These are phyloP conservation scores for Melampsora americana DNA, from an alignment of 1,284 basidiomycete genomes.

Conservation along the genomic window DNA sequence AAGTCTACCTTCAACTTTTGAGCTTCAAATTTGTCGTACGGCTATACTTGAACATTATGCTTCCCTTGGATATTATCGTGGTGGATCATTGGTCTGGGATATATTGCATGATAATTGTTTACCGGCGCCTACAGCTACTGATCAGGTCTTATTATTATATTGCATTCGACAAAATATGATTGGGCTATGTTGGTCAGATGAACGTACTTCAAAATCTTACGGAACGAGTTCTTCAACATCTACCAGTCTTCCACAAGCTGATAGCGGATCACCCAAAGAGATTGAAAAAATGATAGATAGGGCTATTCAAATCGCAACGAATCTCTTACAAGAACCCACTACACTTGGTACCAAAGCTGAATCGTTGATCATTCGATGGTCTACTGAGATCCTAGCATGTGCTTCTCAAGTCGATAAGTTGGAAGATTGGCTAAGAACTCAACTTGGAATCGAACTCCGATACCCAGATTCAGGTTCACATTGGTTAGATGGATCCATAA, in stretches of 20 bases:
- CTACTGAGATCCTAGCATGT: constrained; percentile 26
- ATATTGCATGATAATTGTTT: not conserved
- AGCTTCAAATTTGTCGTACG: constrained; percentile 8
- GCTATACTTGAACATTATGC: constrained; percentile 23
- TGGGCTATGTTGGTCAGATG: not conserved
- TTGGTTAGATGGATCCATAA: constrained; percentile 39
- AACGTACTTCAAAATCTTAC: not conserved
- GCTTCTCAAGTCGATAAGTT: not conserved
- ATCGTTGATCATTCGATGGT: constrained; percentile 12
- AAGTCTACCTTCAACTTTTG: not conserved
- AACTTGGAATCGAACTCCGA: constrained; percentile 13
- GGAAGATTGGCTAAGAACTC: constrained; percentile 18
- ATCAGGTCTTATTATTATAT: constrained; percentile 34
- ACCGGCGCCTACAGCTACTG: not conserved
- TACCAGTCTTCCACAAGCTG: not conserved
- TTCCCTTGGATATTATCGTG: constrained; percentile 17
- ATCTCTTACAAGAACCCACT: not conserved
- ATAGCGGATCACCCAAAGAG: constrained; percentile 1
- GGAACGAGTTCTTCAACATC: constrained; percentile 3
- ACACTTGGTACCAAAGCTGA: constrained; percentile 11
- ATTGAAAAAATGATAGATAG: constrained; percentile 22
- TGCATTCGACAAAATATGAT: constrained; percentile 31
- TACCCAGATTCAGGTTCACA: constrained; percentile 37
- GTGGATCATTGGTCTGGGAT: constrained; percentile 38
- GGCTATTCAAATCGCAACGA: constrained; percentile 7